phyloP scores from a whole-genome alignment of 768 basidiomycete species.

The Nidula microcarpa region DNA sequence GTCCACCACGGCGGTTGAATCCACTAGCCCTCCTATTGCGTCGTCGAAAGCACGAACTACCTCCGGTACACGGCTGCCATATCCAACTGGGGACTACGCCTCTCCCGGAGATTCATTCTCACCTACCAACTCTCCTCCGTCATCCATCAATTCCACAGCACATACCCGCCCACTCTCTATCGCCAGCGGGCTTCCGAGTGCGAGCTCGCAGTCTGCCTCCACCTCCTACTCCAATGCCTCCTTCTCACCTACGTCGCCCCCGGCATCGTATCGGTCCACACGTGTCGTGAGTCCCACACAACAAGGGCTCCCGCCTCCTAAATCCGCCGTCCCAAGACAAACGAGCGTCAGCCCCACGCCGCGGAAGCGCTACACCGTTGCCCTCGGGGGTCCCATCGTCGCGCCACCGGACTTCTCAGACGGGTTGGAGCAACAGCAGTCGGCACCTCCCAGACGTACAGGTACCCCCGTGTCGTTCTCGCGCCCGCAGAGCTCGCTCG shows the following conservation, averaged over 20 bases:
- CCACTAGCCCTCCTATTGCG: conserved; percentile 61
- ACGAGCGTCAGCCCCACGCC: conserved; percentile 70
- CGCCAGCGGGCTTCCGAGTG: conserved; percentile 26
- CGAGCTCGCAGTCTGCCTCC: conserved; percentile 10
- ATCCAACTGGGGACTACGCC: conserved; percentile 82
- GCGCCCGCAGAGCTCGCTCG: conserved; percentile 23
- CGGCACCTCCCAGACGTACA: conserved; percentile 3
- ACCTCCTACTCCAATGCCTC: conserved; percentile 19
- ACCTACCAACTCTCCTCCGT: conserved; percentile 41
- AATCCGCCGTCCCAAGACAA: conserved; percentile 32
- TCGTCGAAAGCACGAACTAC: conserved; percentile 35
- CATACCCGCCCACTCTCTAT: conserved; percentile 45
- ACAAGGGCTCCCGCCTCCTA: conserved; percentile 39
- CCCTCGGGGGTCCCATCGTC: conserved; percentile 72
- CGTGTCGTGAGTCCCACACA: conserved; percentile 15
- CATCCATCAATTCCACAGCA: conserved; percentile 52
- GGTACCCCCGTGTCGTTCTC: conserved; percentile 11
- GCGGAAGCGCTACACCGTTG: conserved; percentile 83
- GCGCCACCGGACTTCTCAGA: conserved; percentile 24
- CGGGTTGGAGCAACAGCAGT: not conserved
- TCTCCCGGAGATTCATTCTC: conserved; percentile 54
- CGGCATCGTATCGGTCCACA: conserved; percentile 13
- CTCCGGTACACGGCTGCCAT: conserved; percentile 62
- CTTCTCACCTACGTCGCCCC: conserved; percentile 22
- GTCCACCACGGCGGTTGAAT: conserved; percentile 51